Conservation (phyloP, 2,329 filamentous ascomycete species). For the Annulohypoxylon truncatum region DNA sequence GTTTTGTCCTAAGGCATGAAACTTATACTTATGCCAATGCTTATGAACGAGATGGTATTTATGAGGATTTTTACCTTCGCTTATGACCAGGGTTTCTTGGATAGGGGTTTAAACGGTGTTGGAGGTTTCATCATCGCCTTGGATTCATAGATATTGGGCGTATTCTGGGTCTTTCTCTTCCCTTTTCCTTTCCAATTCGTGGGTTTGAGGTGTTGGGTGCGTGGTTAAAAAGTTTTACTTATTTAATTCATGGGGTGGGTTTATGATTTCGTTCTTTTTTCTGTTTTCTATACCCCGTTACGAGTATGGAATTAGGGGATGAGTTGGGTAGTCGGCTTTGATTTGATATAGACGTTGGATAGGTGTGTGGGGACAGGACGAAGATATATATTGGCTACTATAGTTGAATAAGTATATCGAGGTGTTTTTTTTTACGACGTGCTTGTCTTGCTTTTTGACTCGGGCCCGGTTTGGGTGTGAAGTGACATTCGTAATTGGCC, state of each 20-base stretch:
- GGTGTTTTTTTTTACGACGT: neutral
- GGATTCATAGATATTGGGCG: constrained; percentile 21
- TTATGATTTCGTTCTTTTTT: neutral
- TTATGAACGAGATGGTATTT: constrained; percentile 14
- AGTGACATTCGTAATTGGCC: neutral
- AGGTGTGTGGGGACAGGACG: neutral
- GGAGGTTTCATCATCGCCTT: constrained; percentile 10
- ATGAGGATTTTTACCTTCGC: neutral
- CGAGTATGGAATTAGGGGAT: constrained; percentile 33
- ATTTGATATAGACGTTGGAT: constrained; percentile 19
- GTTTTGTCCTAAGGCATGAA: constrained; percentile 18
- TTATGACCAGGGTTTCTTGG: constrained; percentile 2
- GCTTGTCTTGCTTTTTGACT: neutral
- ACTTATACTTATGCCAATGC: neutral
- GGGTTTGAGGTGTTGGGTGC: constrained; percentile 22
- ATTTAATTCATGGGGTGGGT: neutral
- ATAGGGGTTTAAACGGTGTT: constrained; percentile 21
- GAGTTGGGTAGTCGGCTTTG: constrained; percentile 6
- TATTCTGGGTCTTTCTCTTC: neutral
- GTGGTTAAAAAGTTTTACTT: constrained; percentile 21
- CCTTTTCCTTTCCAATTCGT: no score
- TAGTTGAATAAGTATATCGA: constrained; percentile 30
- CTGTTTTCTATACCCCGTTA: constrained; percentile 35
- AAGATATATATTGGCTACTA: constrained; percentile 3
- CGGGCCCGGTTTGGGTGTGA: neutral